Percentiles rank a stretch among this genome's conserved stretches.
Conservation (phyloP, 2,329 filamentous ascomycete species). For the Aspergillus sp. region DNA sequence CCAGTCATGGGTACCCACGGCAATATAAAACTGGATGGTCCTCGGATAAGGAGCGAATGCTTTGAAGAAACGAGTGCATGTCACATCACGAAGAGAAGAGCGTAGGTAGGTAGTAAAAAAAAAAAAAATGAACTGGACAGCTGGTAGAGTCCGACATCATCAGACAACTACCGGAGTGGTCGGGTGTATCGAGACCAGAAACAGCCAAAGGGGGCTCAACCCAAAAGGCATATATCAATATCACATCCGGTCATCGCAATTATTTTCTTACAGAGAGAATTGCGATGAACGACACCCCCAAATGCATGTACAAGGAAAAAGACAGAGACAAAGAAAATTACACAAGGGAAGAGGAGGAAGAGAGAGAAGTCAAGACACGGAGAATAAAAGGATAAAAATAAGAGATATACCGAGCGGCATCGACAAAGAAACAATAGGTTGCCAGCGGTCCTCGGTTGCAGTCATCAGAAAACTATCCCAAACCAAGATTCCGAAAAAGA, state of each 20-base stretch:
- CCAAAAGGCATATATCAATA: not conserved
- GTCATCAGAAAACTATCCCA: slow-evolving; percentile 5
- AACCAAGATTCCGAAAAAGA: slow-evolving; percentile 8
- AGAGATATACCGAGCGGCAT: not conserved
- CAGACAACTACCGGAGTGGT: not conserved
- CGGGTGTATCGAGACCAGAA: too few relatives aligned
- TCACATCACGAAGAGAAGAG: not conserved
- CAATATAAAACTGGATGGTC: not conserved
- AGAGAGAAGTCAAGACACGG: not conserved
- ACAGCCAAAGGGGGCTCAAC: not conserved
- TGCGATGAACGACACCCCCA: not conserved
- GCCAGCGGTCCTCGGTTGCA: slow-evolving; percentile 1
- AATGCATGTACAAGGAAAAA: not conserved
- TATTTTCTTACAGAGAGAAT: not conserved
- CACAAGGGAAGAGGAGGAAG: not conserved
- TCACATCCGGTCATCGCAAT: not conserved
- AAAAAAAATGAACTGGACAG: not conserved
- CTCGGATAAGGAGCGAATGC: not conserved
- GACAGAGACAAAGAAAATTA: not conserved
- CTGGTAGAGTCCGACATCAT: not conserved
- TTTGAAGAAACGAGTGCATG: not conserved
- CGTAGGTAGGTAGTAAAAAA: not conserved
- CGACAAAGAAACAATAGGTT: slow-evolving; percentile 1
- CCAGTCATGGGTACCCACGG: not conserved
- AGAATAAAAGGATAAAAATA: not conserved